Conservation (phyloP, 2,329 filamentous ascomycete species). For the Talaromyces verruculosus region DNA sequence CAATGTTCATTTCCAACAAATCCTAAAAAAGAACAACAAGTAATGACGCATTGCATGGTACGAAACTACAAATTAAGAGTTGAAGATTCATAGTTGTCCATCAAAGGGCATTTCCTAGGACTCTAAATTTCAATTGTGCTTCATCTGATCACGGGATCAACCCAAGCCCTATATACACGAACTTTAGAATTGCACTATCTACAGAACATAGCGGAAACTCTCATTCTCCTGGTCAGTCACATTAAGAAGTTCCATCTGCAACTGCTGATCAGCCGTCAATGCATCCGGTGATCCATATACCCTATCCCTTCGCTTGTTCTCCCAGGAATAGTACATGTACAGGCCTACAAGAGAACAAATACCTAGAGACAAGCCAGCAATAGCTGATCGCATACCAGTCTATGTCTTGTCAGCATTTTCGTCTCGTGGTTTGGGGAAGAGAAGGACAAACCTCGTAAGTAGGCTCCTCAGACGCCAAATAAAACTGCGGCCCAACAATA, state of each 20-base stretch:
- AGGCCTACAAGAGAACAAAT: slow-evolving; percentile 34
- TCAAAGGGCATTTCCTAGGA: background rate
- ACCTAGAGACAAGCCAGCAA: slow-evolving; percentile 22
- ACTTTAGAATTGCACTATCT: background rate
- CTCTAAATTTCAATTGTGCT: background rate
- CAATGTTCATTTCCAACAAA: too few relatives aligned
- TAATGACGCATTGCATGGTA: background rate
- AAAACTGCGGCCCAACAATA: slow-evolving; percentile 38
- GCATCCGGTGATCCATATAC: slow-evolving; percentile 29
- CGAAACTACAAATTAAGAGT: background rate
- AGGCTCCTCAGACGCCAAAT: slow-evolving; percentile 34
- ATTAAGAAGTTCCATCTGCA: slow-evolving; percentile 35
- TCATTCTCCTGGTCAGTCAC: slow-evolving; percentile 39
- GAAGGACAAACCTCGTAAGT: slow-evolving; percentile 29
- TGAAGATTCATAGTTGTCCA: background rate
- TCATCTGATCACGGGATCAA: background rate
- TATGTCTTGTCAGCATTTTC: background rate
- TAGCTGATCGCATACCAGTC: slow-evolving; percentile 17
- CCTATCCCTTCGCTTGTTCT: slow-evolving; percentile 34
- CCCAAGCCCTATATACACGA: background rate
- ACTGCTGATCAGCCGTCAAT: slow-evolving; percentile 30
- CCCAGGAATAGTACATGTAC: slow-evolving; percentile 31
- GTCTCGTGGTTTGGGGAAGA: background rate
- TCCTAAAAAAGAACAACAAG: background rate
- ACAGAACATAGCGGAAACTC: slow-evolving; percentile 38